Evolutionary conservation across 306 rosid genomes (phyloP).

Genomic region (Clitoria ternatea): DNA sequence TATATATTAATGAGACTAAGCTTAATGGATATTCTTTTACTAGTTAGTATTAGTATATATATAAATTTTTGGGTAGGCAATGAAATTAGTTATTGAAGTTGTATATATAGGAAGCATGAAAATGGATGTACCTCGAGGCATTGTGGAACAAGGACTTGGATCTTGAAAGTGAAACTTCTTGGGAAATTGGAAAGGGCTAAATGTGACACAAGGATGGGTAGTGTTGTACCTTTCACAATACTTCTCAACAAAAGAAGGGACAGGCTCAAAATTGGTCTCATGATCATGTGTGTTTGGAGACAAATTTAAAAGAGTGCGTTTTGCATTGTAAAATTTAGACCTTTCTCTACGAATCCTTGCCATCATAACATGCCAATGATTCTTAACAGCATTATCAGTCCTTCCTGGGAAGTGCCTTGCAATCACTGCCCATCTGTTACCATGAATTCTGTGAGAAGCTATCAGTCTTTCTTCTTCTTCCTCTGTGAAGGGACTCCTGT

Average conservation of each 20-base stretch:
- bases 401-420: slow-evolving; percentile 92
- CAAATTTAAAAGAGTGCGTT: slow-evolving; percentile 25
- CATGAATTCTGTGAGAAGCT: slow-evolving; percentile 72
- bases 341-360: slow-evolving; percentile 64
- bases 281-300: slow-evolving; percentile 22
- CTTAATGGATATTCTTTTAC: not conserved
- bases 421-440: slow-evolving; percentile 89
- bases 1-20: not conserved
- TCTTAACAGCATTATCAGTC: slow-evolving; percentile 93
- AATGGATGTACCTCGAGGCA: slow-evolving; percentile 35
- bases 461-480: slow-evolving; percentile 85
- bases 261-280: slow-evolving; percentile 5
- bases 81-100: not conserved
- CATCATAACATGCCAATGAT: slow-evolving; percentile 98
- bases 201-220: slow-evolving; percentile 18
- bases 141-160: slow-evolving; percentile 32
- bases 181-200: slow-evolving; percentile 27
- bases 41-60: not conserved
- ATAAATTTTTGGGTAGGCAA: not conserved
- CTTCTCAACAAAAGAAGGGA: slow-evolving; percentile 39
- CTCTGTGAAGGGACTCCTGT: slow-evolving; percentile 77
- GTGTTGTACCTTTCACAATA: slow-evolving; percentile 23
- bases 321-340: slow-evolving; percentile 47
- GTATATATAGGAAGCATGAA: not conserved
- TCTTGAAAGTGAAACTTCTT: slow-evolving; percentile 27